Conservation (phyloP, 306 rosid species). For the Senna tora region DNA sequence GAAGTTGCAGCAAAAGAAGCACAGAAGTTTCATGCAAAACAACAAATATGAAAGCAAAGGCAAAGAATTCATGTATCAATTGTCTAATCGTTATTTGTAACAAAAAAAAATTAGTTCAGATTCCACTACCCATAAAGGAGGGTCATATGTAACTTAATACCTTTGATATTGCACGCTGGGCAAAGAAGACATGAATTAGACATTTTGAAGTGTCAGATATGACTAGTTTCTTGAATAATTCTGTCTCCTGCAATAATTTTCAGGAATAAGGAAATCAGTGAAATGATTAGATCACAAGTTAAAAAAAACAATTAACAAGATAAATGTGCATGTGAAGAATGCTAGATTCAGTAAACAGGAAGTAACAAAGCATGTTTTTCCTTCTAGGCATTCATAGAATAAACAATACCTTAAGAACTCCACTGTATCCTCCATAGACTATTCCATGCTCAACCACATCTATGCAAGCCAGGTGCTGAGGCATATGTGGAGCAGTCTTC, state of each 20-base stretch:
- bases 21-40: neutral
- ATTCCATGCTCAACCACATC: constrained; percentile 90
- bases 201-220: constrained; percentile 77
- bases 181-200: constrained; percentile 87
- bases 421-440: constrained; percentile 94
- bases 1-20: neutral
- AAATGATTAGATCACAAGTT: constrained; percentile 30
- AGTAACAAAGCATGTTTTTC: constrained; percentile 12
- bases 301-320: constrained; percentile 25
- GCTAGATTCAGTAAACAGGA: constrained; percentile 26
- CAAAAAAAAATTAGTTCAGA: neutral
- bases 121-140: neutral
- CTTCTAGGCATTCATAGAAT: constrained; percentile 13
- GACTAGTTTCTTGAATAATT: constrained; percentile 68
- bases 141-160: constrained; percentile 49
- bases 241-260: constrained; percentile 74
- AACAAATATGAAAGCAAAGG: neutral
- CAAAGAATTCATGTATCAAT: neutral
- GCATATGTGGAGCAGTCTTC: constrained; percentile 82
- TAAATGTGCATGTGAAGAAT: constrained; percentile 20
- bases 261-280: constrained; percentile 31
- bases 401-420: constrained; percentile 73
- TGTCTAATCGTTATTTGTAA: constrained; percentile 7
- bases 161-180: constrained; percentile 87
- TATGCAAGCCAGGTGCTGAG: constrained; percentile 89